Evolutionary conservation across 2,329 filamentous ascomycete species (phyloP), one percentile per base, ranked within the genome.

Genomic region (Fusarium algeriense): DNA sequence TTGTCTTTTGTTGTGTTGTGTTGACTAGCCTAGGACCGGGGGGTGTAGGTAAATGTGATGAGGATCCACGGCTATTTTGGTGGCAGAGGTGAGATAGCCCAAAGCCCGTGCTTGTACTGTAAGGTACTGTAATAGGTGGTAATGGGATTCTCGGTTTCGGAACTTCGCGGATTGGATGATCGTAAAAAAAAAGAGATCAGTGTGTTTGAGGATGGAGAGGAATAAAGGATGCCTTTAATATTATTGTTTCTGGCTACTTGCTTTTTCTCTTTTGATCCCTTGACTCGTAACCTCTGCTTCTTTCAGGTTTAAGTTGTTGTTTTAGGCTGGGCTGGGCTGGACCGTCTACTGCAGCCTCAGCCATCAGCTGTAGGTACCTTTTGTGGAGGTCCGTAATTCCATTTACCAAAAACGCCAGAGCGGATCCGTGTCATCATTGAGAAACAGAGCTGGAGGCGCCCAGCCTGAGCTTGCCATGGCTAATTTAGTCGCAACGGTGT

Each of bases 41-140:
- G 60, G 37, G 20, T 35, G 49, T 52, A 67, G 65, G 52, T 69
- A 57, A 65, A 69, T 49, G 69, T 72, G 70, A 72, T 70, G 66
- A 63, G 66, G 70, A 72, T 72, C 70, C 66, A 69, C 70, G 62
- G 70, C 69, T 72, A 73, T 70, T 72, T 70, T 72, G 62, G 60
- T 64, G 56, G 45, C 14, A 63, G 45, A 63, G 58, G 58, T 64
- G 48, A 52, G 48, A 32, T 52, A 38, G 48, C 48, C 48, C 48
- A 11, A 37, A 63, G 52, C 54, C 61, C 40, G 62, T 65, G 45
- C 49, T 46, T 30, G 41, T 40, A 57, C 40, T 45, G 50, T 43
- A 45, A n/a, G 30, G 40, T 23, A 34, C 43, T 41, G 23, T 37
- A 45, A 41, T 32, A 30, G 48, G 48, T 26, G 26, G 68, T 71